Base-by-base conservation (phyloP, 2,329 filamentous ascomycete genomes). In the Talaromyces sp. region DNA sequence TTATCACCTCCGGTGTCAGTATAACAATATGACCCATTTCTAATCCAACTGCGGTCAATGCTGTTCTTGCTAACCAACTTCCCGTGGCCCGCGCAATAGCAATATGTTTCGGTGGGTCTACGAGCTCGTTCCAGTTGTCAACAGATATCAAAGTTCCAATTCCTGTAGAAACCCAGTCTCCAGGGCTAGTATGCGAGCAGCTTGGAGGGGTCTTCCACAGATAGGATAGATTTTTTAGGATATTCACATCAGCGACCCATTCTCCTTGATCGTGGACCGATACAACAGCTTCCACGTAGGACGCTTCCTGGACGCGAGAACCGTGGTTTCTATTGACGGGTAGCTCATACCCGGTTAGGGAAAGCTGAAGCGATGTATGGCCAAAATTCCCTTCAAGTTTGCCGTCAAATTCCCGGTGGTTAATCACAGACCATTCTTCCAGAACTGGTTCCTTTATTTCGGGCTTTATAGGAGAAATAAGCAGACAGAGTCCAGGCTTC, bases 211-310 rank as follows among this genome's bases (percentile, higher is more conserved):
- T 24, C 19, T 13, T 49, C 24, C n/a, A 35, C 19, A 46, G 4
- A 50, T 17, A 50, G 52, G 29, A 24, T n/a, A 19, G 1, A 9
- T 51, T 52, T 11, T 24, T n/a, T 8, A 56, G 27, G 24, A 56
- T 46, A 32, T 58, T 43, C 5, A 58, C 10, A 52, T 58, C 56
- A 14, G 24, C 56, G 10, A 58, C 43, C 56, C 56, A 58, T 24
- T 58, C 11, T 3, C 56, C 43, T 9, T 41, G 4, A 5, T 58
- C 56, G 32, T 58, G 56, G 7, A 38, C 43, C 21, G 26, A 50
- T 11, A 52, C 27, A 21, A 58, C 17, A 51, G 56, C 56, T 32
- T 58, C 56, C 11, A 52, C 19, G 11, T 27, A 51, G 24, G n/a
- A 51, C 10, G 27, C 56, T 24, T 58, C 56, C 17, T 31, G n/a